phyloP scores from a whole-genome alignment of 169 alveolate genomes.

The Plasmodium vinckei region DNA sequence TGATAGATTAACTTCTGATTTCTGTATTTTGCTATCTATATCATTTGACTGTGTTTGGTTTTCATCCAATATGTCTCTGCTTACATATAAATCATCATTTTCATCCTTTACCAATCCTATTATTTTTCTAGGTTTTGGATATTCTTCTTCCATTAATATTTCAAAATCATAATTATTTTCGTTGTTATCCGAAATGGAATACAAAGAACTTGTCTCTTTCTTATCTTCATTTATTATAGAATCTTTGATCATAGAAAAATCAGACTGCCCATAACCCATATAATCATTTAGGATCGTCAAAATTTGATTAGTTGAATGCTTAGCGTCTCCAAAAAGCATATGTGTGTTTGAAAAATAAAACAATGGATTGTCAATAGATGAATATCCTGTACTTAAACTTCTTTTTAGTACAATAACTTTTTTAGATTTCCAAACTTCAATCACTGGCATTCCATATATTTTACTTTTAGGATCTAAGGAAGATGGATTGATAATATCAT shows the following conservation, averaged over 20 bases:
- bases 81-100: neutral
- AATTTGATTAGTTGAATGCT: conserved; percentile 83
- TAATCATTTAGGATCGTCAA: conserved; percentile 76
- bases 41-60: neutral
- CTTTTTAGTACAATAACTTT: conserved; percentile 92
- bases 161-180: conserved; percentile 39
- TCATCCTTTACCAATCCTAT: conserved; percentile 83
- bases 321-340: conserved; percentile 94
- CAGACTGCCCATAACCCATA: conserved; percentile 52
- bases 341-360: conserved; percentile 90
- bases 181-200: conserved; percentile 36
- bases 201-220: conserved; percentile 33
- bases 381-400: conserved; percentile 95
- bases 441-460: conserved; percentile 96
- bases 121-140: conserved; percentile 81
- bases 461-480: conserved; percentile 91
- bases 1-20: conserved; percentile 11
- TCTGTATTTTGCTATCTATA: neutral
- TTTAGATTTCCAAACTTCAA: conserved; percentile 95
- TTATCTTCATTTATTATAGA: conserved; percentile 28
- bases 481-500: conserved; percentile 95
- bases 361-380: conserved; percentile 94
- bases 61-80: neutral
- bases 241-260: conserved; percentile 19
- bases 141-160: conserved; percentile 78